A percentile compares a stretch with the other conserved stretches of the same genome.
Evolutionary conservation across 768 basidiomycete genomes (phyloP).

Genomic region (Termitomyces sp.): DNA sequence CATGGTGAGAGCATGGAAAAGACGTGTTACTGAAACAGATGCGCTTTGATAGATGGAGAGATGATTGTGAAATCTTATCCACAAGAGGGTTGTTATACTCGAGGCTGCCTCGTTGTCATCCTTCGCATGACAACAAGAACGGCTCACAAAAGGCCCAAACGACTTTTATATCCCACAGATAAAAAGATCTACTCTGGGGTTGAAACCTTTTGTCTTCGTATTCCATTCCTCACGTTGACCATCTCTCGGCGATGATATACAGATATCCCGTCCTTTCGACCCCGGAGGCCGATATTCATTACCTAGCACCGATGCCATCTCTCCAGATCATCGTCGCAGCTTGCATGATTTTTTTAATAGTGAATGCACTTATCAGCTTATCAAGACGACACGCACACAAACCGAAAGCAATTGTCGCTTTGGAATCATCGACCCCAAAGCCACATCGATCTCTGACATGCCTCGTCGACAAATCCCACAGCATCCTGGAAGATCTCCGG

Average conservation of each 20-base stretch:
- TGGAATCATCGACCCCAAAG: not conserved
- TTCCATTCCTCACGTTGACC: not conserved
- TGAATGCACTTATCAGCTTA: slow-evolving; percentile 24
- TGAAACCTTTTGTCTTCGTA: not conserved
- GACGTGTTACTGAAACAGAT: slow-evolving; percentile 6
- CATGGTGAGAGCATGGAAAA: slow-evolving; percentile 16
- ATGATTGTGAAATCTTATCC: slow-evolving; percentile 5
- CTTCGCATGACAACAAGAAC: slow-evolving; percentile 9
- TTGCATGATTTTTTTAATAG: slow-evolving; percentile 25
- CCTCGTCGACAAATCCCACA: slow-evolving; percentile 19
- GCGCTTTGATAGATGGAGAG: slow-evolving; percentile 4
- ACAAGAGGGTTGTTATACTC: slow-evolving; percentile 5
- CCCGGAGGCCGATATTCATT: slow-evolving; percentile 7
- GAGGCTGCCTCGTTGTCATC: slow-evolving; percentile 14
- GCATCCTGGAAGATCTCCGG: slow-evolving; percentile 22
- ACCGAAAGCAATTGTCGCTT: slow-evolving; percentile 12
- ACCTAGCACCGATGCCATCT: slow-evolving; percentile 15
- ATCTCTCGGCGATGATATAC: slow-evolving; percentile 5
- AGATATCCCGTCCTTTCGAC: slow-evolving; percentile 11
- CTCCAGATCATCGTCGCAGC: slow-evolving; percentile 27
- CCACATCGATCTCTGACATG: slow-evolving; percentile 3
- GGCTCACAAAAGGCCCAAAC: slow-evolving; percentile 2
- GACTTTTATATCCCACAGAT: slow-evolving; percentile 1
- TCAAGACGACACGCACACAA: slow-evolving; percentile 10
- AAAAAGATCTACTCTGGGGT: not conserved